A percentile compares a stretch with the other conserved stretches of the same genome.
These are phyloP conservation scores for Boletus mariae DNA, from an alignment of 1,284 basidiomycete species.

Conservation along the genomic window DNA sequence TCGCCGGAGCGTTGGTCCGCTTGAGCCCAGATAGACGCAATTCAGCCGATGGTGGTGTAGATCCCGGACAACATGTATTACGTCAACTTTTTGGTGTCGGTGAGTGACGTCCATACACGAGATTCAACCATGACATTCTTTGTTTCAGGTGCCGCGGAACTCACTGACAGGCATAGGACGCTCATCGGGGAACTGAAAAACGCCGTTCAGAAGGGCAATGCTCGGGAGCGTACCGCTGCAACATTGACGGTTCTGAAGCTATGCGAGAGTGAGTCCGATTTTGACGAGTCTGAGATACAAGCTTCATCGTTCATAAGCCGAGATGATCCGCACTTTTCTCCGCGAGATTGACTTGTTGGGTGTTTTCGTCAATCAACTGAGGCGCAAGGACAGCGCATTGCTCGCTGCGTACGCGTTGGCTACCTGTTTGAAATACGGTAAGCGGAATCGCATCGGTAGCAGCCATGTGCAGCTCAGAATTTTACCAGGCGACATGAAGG, in stretches of 20 bases:
- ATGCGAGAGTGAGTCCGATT: background rate
- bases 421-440: slow-evolving; percentile 14
- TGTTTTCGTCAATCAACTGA: slow-evolving; percentile 9
- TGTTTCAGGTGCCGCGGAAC: slow-evolving; percentile 4
- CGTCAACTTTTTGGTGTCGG: slow-evolving; percentile 18
- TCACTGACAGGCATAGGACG: background rate
- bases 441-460: background rate
- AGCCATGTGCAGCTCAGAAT: background rate
- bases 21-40: background rate
- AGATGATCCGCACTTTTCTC: background rate
- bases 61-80: slow-evolving; percentile 10
- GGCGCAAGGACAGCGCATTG: slow-evolving; percentile 1
- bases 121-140: background rate
- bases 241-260: slow-evolving; percentile 4
- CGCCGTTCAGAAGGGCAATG: slow-evolving; percentile 1
- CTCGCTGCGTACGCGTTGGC: slow-evolving; percentile 12
- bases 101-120: too few species aligned
- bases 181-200: slow-evolving; percentile 11
- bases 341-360: background rate
- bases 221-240: slow-evolving; percentile 8
- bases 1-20: slow-evolving; percentile 12
- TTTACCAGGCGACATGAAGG: slow-evolving; percentile 16
- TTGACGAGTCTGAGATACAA: background rate
- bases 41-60: background rate
- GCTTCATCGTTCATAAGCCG: background rate